These are phyloP conservation scores for Globisporangium iwayamae DNA, from an alignment of 352 stramenopile species.

Conservation along the genomic window DNA sequence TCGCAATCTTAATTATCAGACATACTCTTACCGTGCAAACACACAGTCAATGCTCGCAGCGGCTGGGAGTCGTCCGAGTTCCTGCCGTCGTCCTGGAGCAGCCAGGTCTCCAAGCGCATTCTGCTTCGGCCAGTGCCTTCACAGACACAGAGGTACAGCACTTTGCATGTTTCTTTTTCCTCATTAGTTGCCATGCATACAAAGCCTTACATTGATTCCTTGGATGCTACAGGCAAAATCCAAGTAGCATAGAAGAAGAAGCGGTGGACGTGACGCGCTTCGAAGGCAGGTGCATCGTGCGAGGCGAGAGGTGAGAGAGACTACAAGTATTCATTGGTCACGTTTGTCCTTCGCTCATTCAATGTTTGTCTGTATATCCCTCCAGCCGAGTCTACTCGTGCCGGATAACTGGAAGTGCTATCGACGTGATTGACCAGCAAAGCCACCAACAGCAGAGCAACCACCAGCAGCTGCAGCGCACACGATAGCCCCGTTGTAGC, in stretches of 20 bases:
- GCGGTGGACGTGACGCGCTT: conserved; percentile 20
- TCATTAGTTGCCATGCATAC: too few species aligned
- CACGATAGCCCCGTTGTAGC: background rate
- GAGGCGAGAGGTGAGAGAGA: conserved; percentile 38
- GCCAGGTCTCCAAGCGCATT: conserved; percentile 64
- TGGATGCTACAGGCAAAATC: background rate
- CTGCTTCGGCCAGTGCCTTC: conserved; percentile 26
- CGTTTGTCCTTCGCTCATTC: background rate
- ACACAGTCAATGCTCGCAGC: conserved; percentile 11
- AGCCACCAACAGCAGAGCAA: background rate
- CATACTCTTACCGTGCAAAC: background rate
- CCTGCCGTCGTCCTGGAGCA: conserved; percentile 61
- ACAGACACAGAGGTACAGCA: background rate
- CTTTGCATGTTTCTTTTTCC: too few species aligned
- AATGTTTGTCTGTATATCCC: background rate
- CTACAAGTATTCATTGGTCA: too few species aligned
- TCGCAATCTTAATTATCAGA: background rate
- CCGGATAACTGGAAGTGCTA: background rate
- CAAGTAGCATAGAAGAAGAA: conserved; percentile 1
- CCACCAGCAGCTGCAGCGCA: background rate
- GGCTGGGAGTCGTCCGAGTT: conserved; percentile 51
- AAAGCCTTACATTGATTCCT: too few species aligned
- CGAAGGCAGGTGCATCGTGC: conserved; percentile 41
- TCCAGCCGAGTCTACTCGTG: conserved; percentile 11
- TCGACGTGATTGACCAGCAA: conserved; percentile 11